Evolutionary conservation across 768 basidiomycete genomes (phyloP), one percentile per base, ranked within the genome.

Genomic region (Termitomyces titanicus): DNA sequence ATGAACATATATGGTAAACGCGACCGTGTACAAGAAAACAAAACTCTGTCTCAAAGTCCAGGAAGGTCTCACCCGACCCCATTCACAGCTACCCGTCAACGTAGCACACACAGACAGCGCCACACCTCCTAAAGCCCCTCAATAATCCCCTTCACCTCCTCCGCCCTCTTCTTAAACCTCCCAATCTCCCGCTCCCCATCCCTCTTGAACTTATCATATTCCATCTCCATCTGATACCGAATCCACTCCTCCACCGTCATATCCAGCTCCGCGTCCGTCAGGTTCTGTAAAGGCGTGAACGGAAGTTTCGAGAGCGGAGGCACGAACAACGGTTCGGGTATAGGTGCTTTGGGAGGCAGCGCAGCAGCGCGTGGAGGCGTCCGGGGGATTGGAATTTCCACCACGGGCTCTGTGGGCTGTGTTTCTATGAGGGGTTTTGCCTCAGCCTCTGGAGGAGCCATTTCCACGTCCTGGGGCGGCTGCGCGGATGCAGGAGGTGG

Each of bases 191-290:
- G 63, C 60, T 77, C 74, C n/a, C 77, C 75, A 53, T 78, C 77
- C 50, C 77, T 63, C 47, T 69, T 69, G 52, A 78, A 74, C 54
- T 77, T 81, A 59, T 86, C 83, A 60, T 81, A 84, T 68, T 91
- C 79, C 44, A 81, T 68, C 59, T 77, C 78, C 67, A 91, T 88
- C 70, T 93, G 90, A 60, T 83, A 80, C 52, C 86, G 77, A 55
- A 93, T 84, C 82, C 89, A 89, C 63, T 94, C 83, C 63, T 94
- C 92, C 46, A 94, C 78, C 0, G 90, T 88, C 88, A 94, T 86
- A 18, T 76, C 71, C 56, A 85, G 74, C 66, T 94, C 88, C 18
- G 81, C 81, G 43, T 87, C 86, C 6, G 77, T 82, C 38, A 90
- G n/a, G 22, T 66, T 66, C 20, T 70, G 68, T 27, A 78, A 47